Percentiles rank a stretch among this genome's conserved stretches.
Evolutionary conservation across 495 filamentous ascomycete species (phyloP).

Genomic region (Podospora conica): DNA sequence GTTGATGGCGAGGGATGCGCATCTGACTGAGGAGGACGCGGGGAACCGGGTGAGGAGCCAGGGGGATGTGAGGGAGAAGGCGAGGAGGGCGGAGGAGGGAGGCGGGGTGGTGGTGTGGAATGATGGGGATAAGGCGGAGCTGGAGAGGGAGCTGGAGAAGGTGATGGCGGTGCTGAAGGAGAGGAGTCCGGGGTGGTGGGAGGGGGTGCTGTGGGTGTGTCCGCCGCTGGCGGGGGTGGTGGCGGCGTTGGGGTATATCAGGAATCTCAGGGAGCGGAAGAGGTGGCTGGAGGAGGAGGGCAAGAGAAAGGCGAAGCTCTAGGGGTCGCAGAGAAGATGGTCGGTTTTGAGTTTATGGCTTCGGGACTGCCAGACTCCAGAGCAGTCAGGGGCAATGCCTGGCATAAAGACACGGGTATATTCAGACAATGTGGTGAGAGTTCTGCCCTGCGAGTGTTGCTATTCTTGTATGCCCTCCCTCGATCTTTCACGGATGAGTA

Average conservation of each 20-base stretch:
- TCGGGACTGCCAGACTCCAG: background rate
- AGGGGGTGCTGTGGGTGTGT: slow-evolving; percentile 59
- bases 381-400: background rate
- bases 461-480: too few species aligned
- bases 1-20: slow-evolving; percentile 62
- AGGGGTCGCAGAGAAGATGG: slow-evolving; percentile 17
- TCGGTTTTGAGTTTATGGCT: too few species aligned
- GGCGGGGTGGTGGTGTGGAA: slow-evolving; percentile 80
- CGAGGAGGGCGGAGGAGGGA: slow-evolving; percentile 55
- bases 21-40: slow-evolving; percentile 72
- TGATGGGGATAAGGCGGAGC: slow-evolving; percentile 62
- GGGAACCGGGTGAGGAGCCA: slow-evolving; percentile 76
- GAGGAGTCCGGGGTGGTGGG: slow-evolving; percentile 74
- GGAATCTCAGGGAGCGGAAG: slow-evolving; percentile 59
- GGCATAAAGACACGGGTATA: background rate
- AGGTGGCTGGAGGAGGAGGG: slow-evolving; percentile 62
- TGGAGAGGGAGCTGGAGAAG: slow-evolving; percentile 56
- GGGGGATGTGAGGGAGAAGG: slow-evolving; percentile 77
- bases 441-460: too few species aligned
- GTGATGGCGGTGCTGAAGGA: slow-evolving; percentile 56
- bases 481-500: background rate
- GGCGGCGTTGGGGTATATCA: slow-evolving; percentile 59
- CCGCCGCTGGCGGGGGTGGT: slow-evolving; percentile 64
- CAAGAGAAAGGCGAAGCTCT: slow-evolving; percentile 65
- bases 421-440: too few species aligned